Conservation (phyloP, 2,329 filamentous ascomycete species). For the Metarhizium humberi region DNA sequence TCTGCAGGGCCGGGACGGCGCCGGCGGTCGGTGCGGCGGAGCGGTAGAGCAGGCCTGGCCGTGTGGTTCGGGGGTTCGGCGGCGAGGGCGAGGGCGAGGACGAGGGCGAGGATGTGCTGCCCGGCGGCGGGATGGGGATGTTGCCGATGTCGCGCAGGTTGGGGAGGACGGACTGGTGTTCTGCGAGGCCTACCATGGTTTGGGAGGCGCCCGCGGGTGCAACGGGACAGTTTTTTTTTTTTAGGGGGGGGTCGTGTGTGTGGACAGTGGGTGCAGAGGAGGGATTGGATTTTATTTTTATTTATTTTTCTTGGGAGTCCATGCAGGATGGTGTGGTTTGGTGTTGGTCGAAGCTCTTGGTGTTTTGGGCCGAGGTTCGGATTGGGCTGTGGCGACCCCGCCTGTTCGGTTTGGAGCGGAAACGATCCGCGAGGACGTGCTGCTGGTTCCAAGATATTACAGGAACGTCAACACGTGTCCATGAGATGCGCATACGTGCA, state of each 20-base stretch:
- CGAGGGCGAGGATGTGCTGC: conserved; percentile 27
- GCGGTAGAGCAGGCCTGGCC: conserved; percentile 52
- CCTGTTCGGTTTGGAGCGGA: too few species aligned
- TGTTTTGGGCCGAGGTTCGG: too few species aligned
- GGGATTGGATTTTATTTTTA: neutral
- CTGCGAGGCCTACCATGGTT: conserved; percentile 17
- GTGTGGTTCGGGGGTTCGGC: conserved; percentile 39
- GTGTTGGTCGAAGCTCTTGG: neutral
- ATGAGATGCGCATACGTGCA: too few species aligned
- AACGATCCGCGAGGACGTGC: too few species aligned
- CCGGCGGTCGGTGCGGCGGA: conserved; percentile 52
- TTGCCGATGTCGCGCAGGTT: conserved; percentile 64
- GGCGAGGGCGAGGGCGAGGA: conserved; percentile 26
- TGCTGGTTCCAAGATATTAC: too few species aligned
- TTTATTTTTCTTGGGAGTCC: neutral
- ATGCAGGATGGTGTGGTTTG: neutral
- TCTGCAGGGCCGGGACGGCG: conserved; percentile 41
- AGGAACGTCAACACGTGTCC: too few species aligned
- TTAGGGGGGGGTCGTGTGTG: conserved; percentile 32
- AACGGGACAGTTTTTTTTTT: conserved; percentile 6
- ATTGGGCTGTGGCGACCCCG: too few species aligned
- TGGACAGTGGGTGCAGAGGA: conserved; percentile 12
- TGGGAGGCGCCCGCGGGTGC: conserved; percentile 21
- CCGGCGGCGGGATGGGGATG: conserved; percentile 33
- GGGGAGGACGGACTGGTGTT: conserved; percentile 41